A percentile compares a stretch with the other conserved stretches of the same genome.
Conservation (phyloP, 805 yeast species). For the Blastobotrys muscicola region DNA sequence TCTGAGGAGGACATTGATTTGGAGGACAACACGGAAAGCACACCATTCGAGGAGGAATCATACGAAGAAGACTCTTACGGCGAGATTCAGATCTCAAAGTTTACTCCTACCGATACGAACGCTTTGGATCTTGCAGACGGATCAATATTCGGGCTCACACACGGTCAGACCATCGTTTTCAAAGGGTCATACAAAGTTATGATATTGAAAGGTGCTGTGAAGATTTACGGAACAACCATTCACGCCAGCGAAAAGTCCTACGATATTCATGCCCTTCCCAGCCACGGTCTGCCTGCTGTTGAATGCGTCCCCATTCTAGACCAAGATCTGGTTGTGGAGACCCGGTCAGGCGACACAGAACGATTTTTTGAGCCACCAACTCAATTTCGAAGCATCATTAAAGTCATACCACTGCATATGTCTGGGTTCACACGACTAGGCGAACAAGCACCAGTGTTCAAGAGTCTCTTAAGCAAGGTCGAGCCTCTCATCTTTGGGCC, state of each 20-base stretch:
- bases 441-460: constrained; percentile 22
- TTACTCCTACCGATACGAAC: constrained; percentile 1
- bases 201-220: constrained; percentile 25
- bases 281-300: constrained; percentile 16
- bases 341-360: constrained; percentile 4
- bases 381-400: constrained; percentile 3
- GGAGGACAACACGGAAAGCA: neutral
- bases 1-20: too few species aligned
- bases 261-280: constrained; percentile 14
- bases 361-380: constrained; percentile 3
- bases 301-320: constrained; percentile 12
- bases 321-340: constrained; percentile 4
- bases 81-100: constrained; percentile 1
- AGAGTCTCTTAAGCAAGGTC: constrained; percentile 12
- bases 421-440: constrained; percentile 5
- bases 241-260: constrained; percentile 9
- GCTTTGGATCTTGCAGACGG: neutral
- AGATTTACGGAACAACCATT: constrained; percentile 21
- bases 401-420: constrained; percentile 1
- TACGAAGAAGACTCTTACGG: neutral
- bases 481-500: constrained; percentile 2
- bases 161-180: constrained; percentile 18
- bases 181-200: constrained; percentile 23
- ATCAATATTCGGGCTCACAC: constrained; percentile 5
- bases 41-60: neutral